A percentile compares a stretch with the other conserved stretches of the same genome.
phyloP scores from a whole-genome alignment of 495 filamentous ascomycete species.

The Cetradonia linearis region DNA sequence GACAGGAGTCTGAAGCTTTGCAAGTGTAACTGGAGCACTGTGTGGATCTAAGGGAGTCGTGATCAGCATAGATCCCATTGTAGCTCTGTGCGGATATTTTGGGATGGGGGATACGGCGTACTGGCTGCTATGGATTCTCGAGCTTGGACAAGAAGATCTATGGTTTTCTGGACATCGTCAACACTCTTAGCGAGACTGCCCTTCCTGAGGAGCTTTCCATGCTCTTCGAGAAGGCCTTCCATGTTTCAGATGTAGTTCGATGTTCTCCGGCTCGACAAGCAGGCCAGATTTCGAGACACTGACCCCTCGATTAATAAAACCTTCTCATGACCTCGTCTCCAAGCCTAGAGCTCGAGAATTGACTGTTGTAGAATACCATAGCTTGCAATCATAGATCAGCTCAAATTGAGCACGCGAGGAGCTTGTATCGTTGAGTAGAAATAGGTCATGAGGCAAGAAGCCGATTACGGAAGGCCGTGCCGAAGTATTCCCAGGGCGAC shows the following conservation, averaged over 20 bases:
- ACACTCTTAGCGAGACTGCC: conserved; percentile 60
- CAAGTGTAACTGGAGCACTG: conserved; percentile 57
- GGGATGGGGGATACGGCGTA: conserved; percentile 29
- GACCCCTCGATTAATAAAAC: not conserved
- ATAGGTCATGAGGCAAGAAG: conserved; percentile 10
- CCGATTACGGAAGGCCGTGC: conserved; percentile 6
- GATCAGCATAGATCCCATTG: conserved; percentile 10
- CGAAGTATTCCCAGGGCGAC: conserved; percentile 11
- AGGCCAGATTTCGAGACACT: conserved; percentile 3
- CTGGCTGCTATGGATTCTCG: conserved; percentile 58
- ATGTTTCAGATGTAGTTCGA: conserved; percentile 31
- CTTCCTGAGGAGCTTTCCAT: conserved; percentile 56
- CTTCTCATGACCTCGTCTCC: conserved; percentile 12
- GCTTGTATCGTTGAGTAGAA: not conserved
- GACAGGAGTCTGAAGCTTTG: conserved; percentile 74
- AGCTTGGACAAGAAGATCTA: conserved; percentile 63
- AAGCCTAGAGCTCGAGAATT: conserved; percentile 11
- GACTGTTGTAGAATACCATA: not conserved
- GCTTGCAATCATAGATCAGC: not conserved
- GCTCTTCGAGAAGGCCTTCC: conserved; percentile 64
- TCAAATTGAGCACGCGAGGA: not conserved
- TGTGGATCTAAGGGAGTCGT: conserved; percentile 48
- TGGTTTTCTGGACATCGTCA: conserved; percentile 66
- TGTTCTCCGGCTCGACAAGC: not conserved
- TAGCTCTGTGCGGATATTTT: not conserved